A percentile compares a stretch with the other conserved stretches of the same genome.
phyloP scores from a whole-genome alignment of 2,329 filamentous ascomycete species.

The Fusarium mangiferae region DNA sequence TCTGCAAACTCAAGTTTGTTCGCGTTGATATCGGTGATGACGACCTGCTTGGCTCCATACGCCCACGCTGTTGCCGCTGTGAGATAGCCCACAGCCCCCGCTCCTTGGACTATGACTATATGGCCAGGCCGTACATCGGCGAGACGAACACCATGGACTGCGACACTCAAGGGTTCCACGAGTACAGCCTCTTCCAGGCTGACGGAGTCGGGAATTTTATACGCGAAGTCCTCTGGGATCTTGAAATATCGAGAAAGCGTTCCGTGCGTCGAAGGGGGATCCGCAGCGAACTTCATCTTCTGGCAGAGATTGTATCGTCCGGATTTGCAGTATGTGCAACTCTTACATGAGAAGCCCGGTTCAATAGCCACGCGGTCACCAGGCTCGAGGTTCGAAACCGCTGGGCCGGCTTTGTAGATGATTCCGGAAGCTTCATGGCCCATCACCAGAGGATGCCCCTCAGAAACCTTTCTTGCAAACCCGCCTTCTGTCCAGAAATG shows the following conservation, averaged over 20 bases:
- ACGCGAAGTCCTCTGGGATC: conserved; percentile 89
- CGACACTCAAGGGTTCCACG: conserved; percentile 87
- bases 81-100: conserved; percentile 86
- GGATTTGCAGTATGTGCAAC: conserved; percentile 79
- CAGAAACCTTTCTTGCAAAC: conserved; percentile 81
- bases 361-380: conserved; percentile 93
- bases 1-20: conserved; percentile 35
- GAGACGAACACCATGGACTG: conserved; percentile 83
- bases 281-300: conserved; percentile 90
- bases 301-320: conserved; percentile 91
- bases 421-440: conserved; percentile 77
- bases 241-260: conserved; percentile 88
- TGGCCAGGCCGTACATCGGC: conserved; percentile 77
- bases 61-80: conserved; percentile 85
- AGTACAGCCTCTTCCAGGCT: conserved; percentile 86
- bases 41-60: conserved; percentile 75
- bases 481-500: conserved; percentile 88
- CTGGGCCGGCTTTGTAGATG: conserved; percentile 74
- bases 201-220: conserved; percentile 81
- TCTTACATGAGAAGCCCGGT: conserved; percentile 85
- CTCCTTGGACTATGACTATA: conserved; percentile 85
- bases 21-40: conserved; percentile 33
- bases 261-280: conserved; percentile 84
- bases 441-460: conserved; percentile 82
- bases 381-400: conserved; percentile 68